Base-by-base conservation (phyloP, 805 yeast species). In the Wilhelminamyces savonicus region DNA sequence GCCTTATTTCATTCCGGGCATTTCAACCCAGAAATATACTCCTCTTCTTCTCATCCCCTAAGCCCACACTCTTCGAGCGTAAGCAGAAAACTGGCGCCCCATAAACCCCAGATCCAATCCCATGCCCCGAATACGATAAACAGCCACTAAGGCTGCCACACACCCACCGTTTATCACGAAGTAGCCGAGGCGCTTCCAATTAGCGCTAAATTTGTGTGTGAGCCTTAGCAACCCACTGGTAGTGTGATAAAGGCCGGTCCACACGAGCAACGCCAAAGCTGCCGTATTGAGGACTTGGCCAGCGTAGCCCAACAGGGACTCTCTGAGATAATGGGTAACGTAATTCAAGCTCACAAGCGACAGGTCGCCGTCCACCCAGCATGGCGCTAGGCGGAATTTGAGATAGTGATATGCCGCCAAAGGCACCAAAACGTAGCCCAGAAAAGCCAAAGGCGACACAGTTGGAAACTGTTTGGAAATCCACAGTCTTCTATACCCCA, bases 351-450 rank as follows among this genome's bases (percentile, higher is more conserved):
- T 66, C 13, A 82, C 52, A 31, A 70, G 54, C 1, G 78, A 66
- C 3, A 80, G 71, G 49, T 81, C 90, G 1, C 85, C 87, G 34
- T 78, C 82, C 2, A 75, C 57, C 2, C 43, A 12, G n/a, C 61
- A 16, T 0, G 90, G 87, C 0, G 59, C 56, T 4, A 65, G 28
- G 30, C 85, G 59, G 39, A 69, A 61, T 25, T 68, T 64, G 9
- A 54, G 34, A 12, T 59, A 58, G 45, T 82, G 92, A 24, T 53
- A 64, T 0, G 39, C 28, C 1, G 76, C 32, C 6, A 73, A 40
- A 0, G 71, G 67, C 0, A 70, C 31, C 21, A 78, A 54, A 3
- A 73, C 24, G 44, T 74, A 75, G 0, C 92, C 92, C 3, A 80
- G 61, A 30, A 78, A 66, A 14, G 74, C 62, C 13, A 76, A 50